Evolutionary conservation across 306 rosid genomes (phyloP).

Genomic region (apple (Malus domestica)): ASM211411v1 NC_041800.1:16899001-16899500

Average conservation of each 20-base stretch:
- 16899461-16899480: not conserved
- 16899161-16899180: too few species aligned
- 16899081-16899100: too few species aligned
- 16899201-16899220: not conserved
- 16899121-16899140: too few species aligned
- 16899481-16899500: not conserved
- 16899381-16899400: constrained; percentile 99
- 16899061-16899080: too few species aligned
- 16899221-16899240: not conserved
- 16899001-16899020: not conserved
- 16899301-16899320: not conserved
- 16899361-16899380: constrained; percentile 90
- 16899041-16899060: not conserved
- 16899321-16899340: not conserved
- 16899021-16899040: too few species aligned
- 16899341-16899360: constrained; percentile 17
- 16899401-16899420: constrained; percentile 45
- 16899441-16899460: constrained; percentile 11
- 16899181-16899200: too few species aligned
- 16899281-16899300: not conserved
- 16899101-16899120: too few species aligned
- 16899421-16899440: constrained; percentile 96
- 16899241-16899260: not conserved
- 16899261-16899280: not conserved
- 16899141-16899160: too few species aligned